Evolutionary conservation across 2,329 filamentous ascomycete species (phyloP).

Genomic region (Fusarium bulbicola): DNA sequence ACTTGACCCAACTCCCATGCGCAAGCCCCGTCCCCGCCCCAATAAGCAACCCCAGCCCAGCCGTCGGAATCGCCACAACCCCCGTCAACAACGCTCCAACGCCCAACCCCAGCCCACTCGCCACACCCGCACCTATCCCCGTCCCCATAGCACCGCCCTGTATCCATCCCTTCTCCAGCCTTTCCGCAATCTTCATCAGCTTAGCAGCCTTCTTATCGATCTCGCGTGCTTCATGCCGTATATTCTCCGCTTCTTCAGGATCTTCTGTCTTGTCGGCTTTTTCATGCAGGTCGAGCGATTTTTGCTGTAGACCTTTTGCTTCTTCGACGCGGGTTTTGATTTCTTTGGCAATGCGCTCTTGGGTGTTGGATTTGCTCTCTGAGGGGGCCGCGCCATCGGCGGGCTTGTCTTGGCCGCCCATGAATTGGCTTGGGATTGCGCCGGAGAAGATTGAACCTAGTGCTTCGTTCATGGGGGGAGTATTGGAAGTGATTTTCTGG

Average conservation of each 20-base stretch:
- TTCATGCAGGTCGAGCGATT: slow-evolving; percentile 29
- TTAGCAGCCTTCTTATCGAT: slow-evolving; percentile 36
- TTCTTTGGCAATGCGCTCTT: slow-evolving; percentile 26
- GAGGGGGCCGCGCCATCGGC: slow-evolving; percentile 2
- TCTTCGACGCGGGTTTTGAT: slow-evolving; percentile 29
- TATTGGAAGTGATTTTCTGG: neutral
- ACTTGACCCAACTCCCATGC: slow-evolving; percentile 36
- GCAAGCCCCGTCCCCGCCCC: slow-evolving; percentile 32
- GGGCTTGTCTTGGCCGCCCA: slow-evolving; percentile 9
- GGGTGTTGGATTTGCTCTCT: slow-evolving; percentile 1
- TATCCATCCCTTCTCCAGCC: slow-evolving; percentile 32
- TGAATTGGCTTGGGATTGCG: slow-evolving; percentile 21
- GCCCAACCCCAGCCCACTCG: slow-evolving; percentile 27
- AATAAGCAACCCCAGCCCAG: slow-evolving; percentile 30
- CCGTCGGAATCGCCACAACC: slow-evolving; percentile 33
- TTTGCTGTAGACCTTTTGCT: slow-evolving; percentile 20
- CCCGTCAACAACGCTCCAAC: slow-evolving; percentile 33
- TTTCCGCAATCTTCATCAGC: slow-evolving; percentile 35
- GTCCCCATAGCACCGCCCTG: slow-evolving; percentile 37
- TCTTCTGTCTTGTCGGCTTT: slow-evolving; percentile 24
- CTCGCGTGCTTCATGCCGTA: slow-evolving; percentile 22
- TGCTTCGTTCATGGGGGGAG: slow-evolving; percentile 16
- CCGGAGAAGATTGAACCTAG: slow-evolving; percentile 16
- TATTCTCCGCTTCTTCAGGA: slow-evolving; percentile 16
- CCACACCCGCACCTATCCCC: slow-evolving; percentile 35